Base-by-base conservation (phyloP, 1,284 basidiomycete species). In the Leccinum huronense region DNA sequence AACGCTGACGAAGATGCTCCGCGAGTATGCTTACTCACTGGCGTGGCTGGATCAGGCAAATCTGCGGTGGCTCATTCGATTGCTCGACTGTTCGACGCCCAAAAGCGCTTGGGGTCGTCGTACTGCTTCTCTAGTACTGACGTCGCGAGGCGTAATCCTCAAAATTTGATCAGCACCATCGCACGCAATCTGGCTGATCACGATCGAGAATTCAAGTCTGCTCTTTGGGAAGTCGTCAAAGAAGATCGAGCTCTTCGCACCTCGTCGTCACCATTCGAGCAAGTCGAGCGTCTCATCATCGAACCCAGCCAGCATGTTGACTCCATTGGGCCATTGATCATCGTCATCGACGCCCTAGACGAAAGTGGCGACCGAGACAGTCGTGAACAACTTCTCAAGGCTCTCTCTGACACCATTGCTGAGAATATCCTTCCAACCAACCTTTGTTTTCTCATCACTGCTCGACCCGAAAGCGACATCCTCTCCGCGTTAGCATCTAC, bases 101-200 rank as follows among this genome's bases (percentile, higher is more conserved):
- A 55, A n/a, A 55, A 55, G 30, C n/a, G 53, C 27, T n/a, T 55
- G 23, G 53, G 55, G 16, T 33, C 55, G 14, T 57, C 55, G 33
- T 57, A 34, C n/a, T 56, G 31, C n/a, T 56, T 56, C 34, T 36
- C 33, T 34, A 14, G 55, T 10, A 10, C 31, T 19, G 55, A 57
- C 55, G 13, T 57, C n/a, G 9, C 16, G 16, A 33, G 31, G n/a
- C 55, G 55, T 5, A 57, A 34, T 6, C 55, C 33, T 11, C 31
- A 57, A 34, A 57, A 57, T 36, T 16, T 57, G 16, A 19, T 57
- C 55, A 57, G 55, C n/a, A 57, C 55, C 10, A 57, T 57, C n/a
- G 31, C 55, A 11, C 55, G 55, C 14, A n/a, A 57, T 33, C 33
- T 57, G 14, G 27, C 55, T n/a, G 55, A 57, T 36, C 55, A 36